phyloP scores from a whole-genome alignment of 257 asterid species.

The Penstemon newberryi region DNA sequence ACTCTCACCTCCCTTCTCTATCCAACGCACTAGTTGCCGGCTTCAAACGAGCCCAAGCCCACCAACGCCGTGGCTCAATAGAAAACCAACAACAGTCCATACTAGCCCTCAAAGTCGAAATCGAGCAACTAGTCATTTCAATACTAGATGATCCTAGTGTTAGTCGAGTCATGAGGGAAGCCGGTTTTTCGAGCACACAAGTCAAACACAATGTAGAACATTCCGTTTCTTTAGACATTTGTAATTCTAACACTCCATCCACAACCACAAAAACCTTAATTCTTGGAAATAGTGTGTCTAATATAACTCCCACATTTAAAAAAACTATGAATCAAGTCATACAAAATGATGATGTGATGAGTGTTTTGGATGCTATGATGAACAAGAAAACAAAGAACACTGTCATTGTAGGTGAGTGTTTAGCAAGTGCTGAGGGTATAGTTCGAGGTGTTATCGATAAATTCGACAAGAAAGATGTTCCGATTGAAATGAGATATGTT shows the following conservation, averaged over 20 bases:
- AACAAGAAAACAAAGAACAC: slow-evolving; percentile 55
- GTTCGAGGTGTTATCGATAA: slow-evolving; percentile 64
- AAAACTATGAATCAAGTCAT: slow-evolving; percentile 28
- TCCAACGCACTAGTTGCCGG: slow-evolving; percentile 97
- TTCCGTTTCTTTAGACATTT: slow-evolving; percentile 40
- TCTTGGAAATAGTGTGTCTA: slow-evolving; percentile 38
- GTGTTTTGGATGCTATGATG: slow-evolving; percentile 65
- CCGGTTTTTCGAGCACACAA: slow-evolving; percentile 86
- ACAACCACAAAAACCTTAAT: slow-evolving; percentile 32
- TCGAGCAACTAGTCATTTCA: slow-evolving; percentile 78
- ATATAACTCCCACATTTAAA: slow-evolving; percentile 12
- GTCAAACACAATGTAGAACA: slow-evolving; percentile 78
- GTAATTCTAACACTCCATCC: slow-evolving; percentile 21
- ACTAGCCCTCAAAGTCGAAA: slow-evolving; percentile 74
- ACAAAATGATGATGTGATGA: slow-evolving; percentile 48
- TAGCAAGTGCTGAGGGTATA: slow-evolving; percentile 48
- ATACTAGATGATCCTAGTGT: slow-evolving; percentile 93
- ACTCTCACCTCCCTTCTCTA: slow-evolving; percentile 68
- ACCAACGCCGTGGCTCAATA: slow-evolving; percentile 80
- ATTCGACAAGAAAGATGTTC: slow-evolving; percentile 61
- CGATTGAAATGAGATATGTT: slow-evolving; percentile 53
- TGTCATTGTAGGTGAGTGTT: slow-evolving; percentile 53
- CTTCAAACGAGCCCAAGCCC: slow-evolving; percentile 93
- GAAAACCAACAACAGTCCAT: slow-evolving; percentile 84
- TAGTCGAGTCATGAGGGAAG: slow-evolving; percentile 96